These are phyloP conservation scores for Neurospora sp. DNA, from an alignment of 2,329 filamentous ascomycete genomes.

Conservation along the genomic window DNA sequence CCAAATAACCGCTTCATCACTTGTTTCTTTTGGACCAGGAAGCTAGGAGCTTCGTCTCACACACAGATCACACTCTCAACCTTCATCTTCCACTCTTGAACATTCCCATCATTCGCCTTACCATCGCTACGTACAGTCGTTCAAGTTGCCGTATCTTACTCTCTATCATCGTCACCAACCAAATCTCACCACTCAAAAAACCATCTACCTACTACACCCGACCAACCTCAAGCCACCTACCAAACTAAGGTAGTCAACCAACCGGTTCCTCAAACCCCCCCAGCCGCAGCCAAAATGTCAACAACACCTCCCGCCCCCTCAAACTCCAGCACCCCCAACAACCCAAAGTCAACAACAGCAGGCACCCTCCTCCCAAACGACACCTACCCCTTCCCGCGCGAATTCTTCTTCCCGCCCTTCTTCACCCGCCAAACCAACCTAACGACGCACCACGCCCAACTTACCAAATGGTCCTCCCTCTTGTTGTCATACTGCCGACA, in stretches of 20 bases:
- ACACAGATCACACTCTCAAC: neutral
- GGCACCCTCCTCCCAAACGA: neutral
- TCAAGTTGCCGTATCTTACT: neutral
- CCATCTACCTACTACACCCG: neutral
- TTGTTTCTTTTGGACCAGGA: neutral
- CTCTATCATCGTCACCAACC: neutral
- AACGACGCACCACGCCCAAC: conserved; percentile 63
- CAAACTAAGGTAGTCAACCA: neutral
- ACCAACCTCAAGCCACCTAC: neutral
- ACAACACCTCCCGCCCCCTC: neutral
- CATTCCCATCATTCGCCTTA: neutral
- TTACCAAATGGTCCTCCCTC: conserved; percentile 76
- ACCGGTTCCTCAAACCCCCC: neutral
- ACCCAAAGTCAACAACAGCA: neutral
- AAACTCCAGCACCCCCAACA: neutral
- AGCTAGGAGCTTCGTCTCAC: neutral
- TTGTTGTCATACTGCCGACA: conserved; percentile 76
- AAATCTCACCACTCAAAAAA: neutral
- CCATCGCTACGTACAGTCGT: neutral
- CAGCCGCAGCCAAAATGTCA: neutral
- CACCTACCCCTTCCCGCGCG: conserved; percentile 47
- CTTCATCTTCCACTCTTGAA: neutral
- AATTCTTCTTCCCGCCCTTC: conserved; percentile 74
- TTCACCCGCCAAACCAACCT: conserved; percentile 72
- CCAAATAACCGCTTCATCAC: too few relatives aligned